Evolutionary conservation across 768 basidiomycete genomes (phyloP), one percentile per base, ranked within the genome.

Genomic region (Hericium rajendrae): DNA sequence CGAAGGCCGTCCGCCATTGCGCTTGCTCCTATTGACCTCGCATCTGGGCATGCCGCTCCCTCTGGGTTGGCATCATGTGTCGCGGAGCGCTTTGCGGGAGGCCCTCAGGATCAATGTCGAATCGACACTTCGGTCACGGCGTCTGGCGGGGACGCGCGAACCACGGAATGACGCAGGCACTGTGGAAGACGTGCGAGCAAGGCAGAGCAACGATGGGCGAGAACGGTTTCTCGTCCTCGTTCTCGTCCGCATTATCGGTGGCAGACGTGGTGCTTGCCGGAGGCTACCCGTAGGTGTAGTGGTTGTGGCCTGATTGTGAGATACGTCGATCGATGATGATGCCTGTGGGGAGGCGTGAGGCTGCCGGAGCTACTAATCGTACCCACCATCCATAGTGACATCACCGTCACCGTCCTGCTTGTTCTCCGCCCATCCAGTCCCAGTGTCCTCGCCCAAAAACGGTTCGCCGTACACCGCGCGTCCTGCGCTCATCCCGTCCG

Each of bases 101-200:
- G 57, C 84, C 84, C 56, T 88, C 83, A 0, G 89, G 89, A 65
- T 91, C 89, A 54, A 91, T 80, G 61, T 91, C 84, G 64, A 91
- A 91, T 60, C 89, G 73, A 70, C 89, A 91, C 0, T 86, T 87
- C 0, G 89, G 89, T 62, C 89, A 91, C 2, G 89, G 91, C 18
- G 88, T 90, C 61, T 86, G 85, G 46, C 76, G 77, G 12, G 88
- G 85, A 57, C 86, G 46, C 76, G 77, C 12, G 88, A 85, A 57
- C 86, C 89, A 91, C 1, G 89, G 88, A 9, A 86, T 67, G 38
- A 91, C 78, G 69, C 89, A 91, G 0, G 81, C 75, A 1, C 86
- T 79, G 62, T 2, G 22, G 22, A 22, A 22, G 2, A 22, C 22
- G 22, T 2, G 22, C 22, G 22, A 22, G 22, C 22, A 91, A 4